These are phyloP conservation scores for Saitozyma podzolica DNA, from an alignment of 768 basidiomycete species.

Conservation along the genomic window DNA sequence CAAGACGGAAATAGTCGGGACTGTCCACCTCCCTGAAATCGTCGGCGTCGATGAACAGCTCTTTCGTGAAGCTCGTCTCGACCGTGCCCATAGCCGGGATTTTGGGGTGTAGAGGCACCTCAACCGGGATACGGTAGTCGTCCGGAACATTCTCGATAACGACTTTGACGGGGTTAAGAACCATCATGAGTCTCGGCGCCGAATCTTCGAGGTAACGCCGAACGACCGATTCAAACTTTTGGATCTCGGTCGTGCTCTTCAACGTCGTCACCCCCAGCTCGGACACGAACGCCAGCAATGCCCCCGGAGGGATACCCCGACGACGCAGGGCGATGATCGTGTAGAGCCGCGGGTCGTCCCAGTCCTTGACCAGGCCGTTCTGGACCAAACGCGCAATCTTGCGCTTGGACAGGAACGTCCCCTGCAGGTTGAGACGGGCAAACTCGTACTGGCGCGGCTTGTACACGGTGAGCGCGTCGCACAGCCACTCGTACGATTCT, in stretches of 20 bases:
- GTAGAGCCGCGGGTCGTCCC: conserved; percentile 97
- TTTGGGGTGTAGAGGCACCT: conserved; percentile 93
- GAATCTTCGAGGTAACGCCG: conserved; percentile 85
- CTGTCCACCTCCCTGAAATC: conserved; percentile 86
- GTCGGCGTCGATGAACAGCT: conserved; percentile 86
- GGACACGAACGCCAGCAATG: conserved; percentile 88
- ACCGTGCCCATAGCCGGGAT: conserved; percentile 80
- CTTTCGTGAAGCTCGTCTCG: conserved; percentile 72
- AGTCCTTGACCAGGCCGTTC: conserved; percentile 77
- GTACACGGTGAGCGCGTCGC: conserved; percentile 95
- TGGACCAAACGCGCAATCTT: conserved; percentile 88
- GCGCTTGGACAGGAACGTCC: conserved; percentile 94
- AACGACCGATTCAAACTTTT: conserved; percentile 85
- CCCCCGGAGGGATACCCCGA: conserved; percentile 94
- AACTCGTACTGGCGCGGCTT: conserved; percentile 97
- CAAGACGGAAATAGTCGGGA: conserved; percentile 95
- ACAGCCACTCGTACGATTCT: conserved; percentile 98
- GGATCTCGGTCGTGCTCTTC: conserved; percentile 75
- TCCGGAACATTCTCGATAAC: conserved; percentile 87
- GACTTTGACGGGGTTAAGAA: conserved; percentile 83
- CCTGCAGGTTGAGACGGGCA: conserved; percentile 86
- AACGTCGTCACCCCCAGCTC: conserved; percentile 90
- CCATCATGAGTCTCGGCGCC: conserved; percentile 86
- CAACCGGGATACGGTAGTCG: conserved; percentile 76
- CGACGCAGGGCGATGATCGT: conserved; percentile 93